Evolutionary conservation across 192 early-diverging fungal species (phyloP).

Genomic region (Backusella liffmaniae): DNA sequence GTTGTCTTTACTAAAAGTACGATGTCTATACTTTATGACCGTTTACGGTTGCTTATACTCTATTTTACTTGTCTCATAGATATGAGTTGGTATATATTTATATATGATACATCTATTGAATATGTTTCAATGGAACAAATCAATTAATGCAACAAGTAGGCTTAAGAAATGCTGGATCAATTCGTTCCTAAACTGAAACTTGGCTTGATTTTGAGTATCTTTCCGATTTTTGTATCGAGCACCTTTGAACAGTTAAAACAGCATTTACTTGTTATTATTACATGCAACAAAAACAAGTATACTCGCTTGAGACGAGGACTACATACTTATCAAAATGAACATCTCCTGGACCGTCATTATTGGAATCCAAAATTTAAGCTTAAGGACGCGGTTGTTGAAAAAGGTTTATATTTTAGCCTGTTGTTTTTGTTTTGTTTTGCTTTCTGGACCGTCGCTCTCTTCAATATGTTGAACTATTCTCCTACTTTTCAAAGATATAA

Average conservation of each 20-base stretch:
- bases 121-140: background rate
- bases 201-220: background rate
- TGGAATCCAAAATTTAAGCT: background rate
- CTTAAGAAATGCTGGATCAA: too few species aligned
- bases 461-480: background rate
- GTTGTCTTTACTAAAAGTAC: background rate
- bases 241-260: background rate
- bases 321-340: background rate
- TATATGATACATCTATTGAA: background rate
- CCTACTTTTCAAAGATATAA: constrained; percentile 2
- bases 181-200: background rate
- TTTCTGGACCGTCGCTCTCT: background rate
- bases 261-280: too few species aligned
- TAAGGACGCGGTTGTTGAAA: background rate
- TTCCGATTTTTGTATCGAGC: background rate
- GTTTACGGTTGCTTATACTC: background rate
- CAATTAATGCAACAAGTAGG: too few species aligned
- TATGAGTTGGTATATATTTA: background rate
- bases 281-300: background rate
- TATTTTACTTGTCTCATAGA: background rate
- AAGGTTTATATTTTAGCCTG: background rate
- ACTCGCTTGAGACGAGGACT: background rate
- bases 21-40: background rate
- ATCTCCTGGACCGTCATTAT: background rate
- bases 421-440: background rate